These are phyloP conservation scores for Musa itinerans DNA, from an alignment of 176 grass and related monocot species.

Conservation along the genomic window DNA sequence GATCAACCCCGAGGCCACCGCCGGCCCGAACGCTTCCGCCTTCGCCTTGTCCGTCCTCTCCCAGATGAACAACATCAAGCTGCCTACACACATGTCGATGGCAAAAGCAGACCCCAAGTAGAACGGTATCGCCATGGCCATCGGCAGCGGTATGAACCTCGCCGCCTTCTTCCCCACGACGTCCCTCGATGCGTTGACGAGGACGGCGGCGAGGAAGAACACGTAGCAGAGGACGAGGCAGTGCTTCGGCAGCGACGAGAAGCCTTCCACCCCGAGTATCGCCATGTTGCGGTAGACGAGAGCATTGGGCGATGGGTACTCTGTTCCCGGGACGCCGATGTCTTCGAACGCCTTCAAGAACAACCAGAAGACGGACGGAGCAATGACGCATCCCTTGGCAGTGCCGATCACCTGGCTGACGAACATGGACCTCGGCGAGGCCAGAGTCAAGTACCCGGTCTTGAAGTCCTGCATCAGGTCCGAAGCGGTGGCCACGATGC, in stretches of 20 bases:
- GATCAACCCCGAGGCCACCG: slow-evolving; percentile 59
- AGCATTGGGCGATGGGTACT: slow-evolving; percentile 39
- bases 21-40: slow-evolving; percentile 48
- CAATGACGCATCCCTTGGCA: slow-evolving; percentile 43
- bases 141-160: slow-evolving; percentile 42
- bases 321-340: slow-evolving; percentile 27
- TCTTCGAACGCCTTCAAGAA: slow-evolving; percentile 54
- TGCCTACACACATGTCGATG: slow-evolving; percentile 65
- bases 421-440: slow-evolving; percentile 53
- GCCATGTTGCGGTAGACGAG: slow-evolving; percentile 59
- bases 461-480: slow-evolving; percentile 78
- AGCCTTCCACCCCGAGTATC: slow-evolving; percentile 40
- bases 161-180: slow-evolving; percentile 22
- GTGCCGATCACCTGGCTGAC: slow-evolving; percentile 66
- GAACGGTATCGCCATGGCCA: slow-evolving; percentile 61
- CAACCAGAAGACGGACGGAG: slow-evolving; percentile 48
- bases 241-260: slow-evolving; percentile 40
- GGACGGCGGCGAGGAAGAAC: slow-evolving; percentile 36
- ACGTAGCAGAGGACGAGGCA: slow-evolving; percentile 39
- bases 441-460: slow-evolving; percentile 64
- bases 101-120: slow-evolving; percentile 47
- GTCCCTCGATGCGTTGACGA: slow-evolving; percentile 35
- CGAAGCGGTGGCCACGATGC: slow-evolving; percentile 8
- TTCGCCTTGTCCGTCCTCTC: slow-evolving; percentile 20
- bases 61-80: slow-evolving; percentile 45